A percentile compares a stretch with the other conserved stretches of the same genome.
phyloP scores from a whole-genome alignment of 805 yeast genomes.

The Diddensiella caesifluorescens region DNA sequence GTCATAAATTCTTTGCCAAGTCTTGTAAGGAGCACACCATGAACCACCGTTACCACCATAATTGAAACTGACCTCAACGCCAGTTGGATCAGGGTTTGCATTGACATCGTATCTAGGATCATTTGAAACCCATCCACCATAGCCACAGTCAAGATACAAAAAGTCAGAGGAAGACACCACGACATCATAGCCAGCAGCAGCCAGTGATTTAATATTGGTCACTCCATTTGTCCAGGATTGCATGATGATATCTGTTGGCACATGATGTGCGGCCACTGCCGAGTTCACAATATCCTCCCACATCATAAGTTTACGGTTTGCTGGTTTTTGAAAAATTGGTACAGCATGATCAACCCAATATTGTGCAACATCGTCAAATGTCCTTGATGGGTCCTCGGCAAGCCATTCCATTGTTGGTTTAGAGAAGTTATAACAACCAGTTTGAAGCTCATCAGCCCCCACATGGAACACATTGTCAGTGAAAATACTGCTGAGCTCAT shows the following conservation, averaged over 20 bases:
- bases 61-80: constrained; percentile 29
- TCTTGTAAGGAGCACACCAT: constrained; percentile 42
- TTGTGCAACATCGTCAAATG: constrained; percentile 33
- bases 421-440: constrained; percentile 35
- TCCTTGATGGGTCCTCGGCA: constrained; percentile 26
- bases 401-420: constrained; percentile 29
- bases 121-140: constrained; percentile 36
- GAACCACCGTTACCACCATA: constrained; percentile 34
- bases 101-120: constrained; percentile 33
- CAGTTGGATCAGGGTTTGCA: constrained; percentile 17
- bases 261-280: constrained; percentile 23
- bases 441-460: constrained; percentile 38
- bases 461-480: constrained; percentile 39
- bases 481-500: constrained; percentile 34
- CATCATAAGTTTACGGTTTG: constrained; percentile 33
- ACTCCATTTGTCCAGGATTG: constrained; percentile 35
- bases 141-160: constrained; percentile 41
- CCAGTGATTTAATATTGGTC: constrained; percentile 29
- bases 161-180: constrained; percentile 34
- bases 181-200: constrained; percentile 36
- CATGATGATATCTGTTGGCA: constrained; percentile 34
- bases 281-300: constrained; percentile 38
- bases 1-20: constrained; percentile 40
- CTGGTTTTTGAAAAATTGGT: constrained; percentile 30
- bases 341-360: constrained; percentile 35